A percentile compares a stretch with the other conserved stretches of the same genome.
Conservation (phyloP, 345 rosid genomes). For the Ailanthus altissimus region DNA sequence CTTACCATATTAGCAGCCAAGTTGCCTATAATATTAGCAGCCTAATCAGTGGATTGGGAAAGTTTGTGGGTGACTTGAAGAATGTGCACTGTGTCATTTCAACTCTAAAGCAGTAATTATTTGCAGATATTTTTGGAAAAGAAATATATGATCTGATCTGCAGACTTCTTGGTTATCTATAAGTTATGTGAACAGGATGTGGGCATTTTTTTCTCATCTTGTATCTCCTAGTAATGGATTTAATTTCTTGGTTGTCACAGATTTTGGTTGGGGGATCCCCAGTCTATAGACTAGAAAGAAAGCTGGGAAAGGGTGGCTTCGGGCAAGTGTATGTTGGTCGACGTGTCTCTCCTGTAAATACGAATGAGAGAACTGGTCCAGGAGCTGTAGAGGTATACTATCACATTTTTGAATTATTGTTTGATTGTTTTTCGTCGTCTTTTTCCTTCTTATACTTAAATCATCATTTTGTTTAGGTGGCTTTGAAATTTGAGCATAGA, state of each 20-base stretch:
- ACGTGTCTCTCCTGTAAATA: conserved; percentile 45
- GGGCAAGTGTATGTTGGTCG: conserved; percentile 90
- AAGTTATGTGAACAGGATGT: not conserved
- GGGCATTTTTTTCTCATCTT: not conserved
- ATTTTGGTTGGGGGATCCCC: conserved; percentile 76
- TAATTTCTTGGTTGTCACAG: conserved; percentile 34
- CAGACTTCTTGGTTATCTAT: not conserved
- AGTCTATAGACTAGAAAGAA: conserved; percentile 59
- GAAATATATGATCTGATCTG: not conserved
- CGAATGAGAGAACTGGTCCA: conserved; percentile 51
- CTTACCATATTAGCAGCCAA: not conserved
- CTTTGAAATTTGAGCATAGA: conserved; percentile 60
- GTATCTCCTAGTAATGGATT: not conserved
- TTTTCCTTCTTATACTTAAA: not conserved
- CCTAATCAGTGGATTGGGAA: not conserved
- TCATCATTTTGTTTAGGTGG: conserved; percentile 41
- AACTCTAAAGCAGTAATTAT: not conserved
- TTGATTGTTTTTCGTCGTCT: conserved; percentile 8
- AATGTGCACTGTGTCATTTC: not conserved
- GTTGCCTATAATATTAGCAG: not conserved
- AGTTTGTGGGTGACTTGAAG: not conserved
- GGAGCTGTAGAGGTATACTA: conserved; percentile 63
- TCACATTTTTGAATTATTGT: not conserved
- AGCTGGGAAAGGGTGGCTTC: conserved; percentile 88
- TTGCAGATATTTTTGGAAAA: not conserved